Evolutionary conservation across 2,329 filamentous ascomycete species (phyloP).

Genomic region (Exophiala sp.): DNA sequence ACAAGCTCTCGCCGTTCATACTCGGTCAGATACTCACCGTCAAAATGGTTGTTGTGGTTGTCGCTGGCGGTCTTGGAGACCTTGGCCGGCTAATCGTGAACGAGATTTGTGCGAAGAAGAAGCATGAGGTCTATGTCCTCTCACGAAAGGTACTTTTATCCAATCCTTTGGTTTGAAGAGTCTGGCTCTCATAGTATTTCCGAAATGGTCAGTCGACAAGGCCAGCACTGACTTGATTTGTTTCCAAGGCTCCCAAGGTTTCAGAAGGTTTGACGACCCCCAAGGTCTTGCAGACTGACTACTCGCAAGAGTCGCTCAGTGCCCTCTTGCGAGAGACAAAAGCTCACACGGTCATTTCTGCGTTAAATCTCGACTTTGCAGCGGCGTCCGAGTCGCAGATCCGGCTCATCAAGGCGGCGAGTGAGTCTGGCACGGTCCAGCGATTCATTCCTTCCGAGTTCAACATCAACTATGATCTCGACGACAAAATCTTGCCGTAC

Average conservation of each 20-base stretch:
- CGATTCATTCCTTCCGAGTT: slow-evolving; percentile 22
- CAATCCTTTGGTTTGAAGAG: not conserved
- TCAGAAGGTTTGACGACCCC: too few species aligned
- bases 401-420: slow-evolving; percentile 20
- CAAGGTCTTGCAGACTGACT: too few species aligned
- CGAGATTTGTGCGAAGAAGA: slow-evolving; percentile 13
- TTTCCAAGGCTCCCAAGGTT: too few species aligned
- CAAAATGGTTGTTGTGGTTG: slow-evolving; percentile 25
- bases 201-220: slow-evolving; percentile 3
- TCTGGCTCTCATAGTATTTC: too few species aligned
- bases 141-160: slow-evolving; percentile 18
- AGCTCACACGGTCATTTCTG: slow-evolving; percentile 22
- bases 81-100: slow-evolving; percentile 23
- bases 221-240: slow-evolving; percentile 4
- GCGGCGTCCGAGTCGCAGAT: slow-evolving; percentile 10
- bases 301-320: too few species aligned
- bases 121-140: slow-evolving; percentile 20
- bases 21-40: too few species aligned
- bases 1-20: too few species aligned
- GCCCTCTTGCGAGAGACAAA: slow-evolving; percentile 14
- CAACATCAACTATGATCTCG: slow-evolving; percentile 9
- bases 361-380: slow-evolving; percentile 11
- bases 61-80: slow-evolving; percentile 25
- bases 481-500: slow-evolving; percentile 3
- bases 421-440: slow-evolving; percentile 3